Evolutionary conservation across 768 basidiomycete genomes (phyloP).

Genomic region (Boletus tomentosulus): DNA sequence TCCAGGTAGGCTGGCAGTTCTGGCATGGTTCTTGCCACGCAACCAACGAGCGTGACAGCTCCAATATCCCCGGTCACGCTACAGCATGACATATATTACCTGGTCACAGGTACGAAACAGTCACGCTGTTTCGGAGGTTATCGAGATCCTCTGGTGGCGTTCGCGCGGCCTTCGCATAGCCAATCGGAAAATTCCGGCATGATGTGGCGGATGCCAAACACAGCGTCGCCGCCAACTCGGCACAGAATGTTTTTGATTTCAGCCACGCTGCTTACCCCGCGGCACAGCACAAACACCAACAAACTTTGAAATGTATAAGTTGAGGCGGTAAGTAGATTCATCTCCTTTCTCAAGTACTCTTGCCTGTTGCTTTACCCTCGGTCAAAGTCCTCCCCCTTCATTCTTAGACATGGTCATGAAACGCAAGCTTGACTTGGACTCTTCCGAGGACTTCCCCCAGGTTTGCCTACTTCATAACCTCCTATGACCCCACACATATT

Average conservation of each 20-base stretch:
- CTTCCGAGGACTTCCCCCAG: constrained; percentile 47
- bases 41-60: constrained; percentile 15
- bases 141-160: constrained; percentile 7
- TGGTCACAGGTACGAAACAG: constrained; percentile 12
- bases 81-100: constrained; percentile 3
- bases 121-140: constrained; percentile 10
- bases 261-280: constrained; percentile 20
- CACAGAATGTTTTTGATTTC: constrained; percentile 14
- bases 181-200: constrained; percentile 29
- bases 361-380: constrained; percentile 3
- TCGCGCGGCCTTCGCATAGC: constrained; percentile 5
- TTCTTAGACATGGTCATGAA: constrained; percentile 59
- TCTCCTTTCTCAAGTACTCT: constrained; percentile 25
- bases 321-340: constrained; percentile 19
- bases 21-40: constrained; percentile 27
- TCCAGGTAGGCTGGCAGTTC: constrained; percentile 49
- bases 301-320: constrained; percentile 31
- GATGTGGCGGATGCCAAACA: background rate
- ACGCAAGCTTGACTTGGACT: constrained; percentile 65
- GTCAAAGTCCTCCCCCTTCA: constrained; percentile 6
- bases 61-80: constrained; percentile 13
- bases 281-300: constrained; percentile 21
- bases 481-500: constrained; percentile 15
- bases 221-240: constrained; percentile 14
- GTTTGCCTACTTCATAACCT: constrained; percentile 32